phyloP scores from a whole-genome alignment of 2,329 filamentous ascomycete genomes.

The Aspergillus sp. region DNA sequence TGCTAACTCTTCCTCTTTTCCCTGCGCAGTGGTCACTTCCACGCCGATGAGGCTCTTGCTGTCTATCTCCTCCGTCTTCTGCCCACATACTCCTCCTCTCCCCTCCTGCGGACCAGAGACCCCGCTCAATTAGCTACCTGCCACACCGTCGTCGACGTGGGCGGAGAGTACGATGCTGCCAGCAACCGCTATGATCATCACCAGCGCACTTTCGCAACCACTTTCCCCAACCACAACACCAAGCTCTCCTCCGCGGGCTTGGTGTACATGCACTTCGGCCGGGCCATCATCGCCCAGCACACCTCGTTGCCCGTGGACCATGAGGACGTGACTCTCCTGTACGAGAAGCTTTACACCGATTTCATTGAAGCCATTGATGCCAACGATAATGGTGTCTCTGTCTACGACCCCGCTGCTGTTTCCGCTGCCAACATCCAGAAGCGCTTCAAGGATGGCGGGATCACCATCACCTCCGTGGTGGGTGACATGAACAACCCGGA shows the following conservation, averaged over 20 bases:
- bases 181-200: constrained; percentile 91
- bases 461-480: constrained; percentile 83
- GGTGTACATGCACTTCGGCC: constrained; percentile 94
- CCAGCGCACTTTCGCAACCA: constrained; percentile 84
- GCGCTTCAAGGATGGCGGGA: constrained; percentile 78
- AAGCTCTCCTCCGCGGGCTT: constrained; percentile 93
- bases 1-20: constrained; percentile 5
- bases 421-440: constrained; percentile 73
- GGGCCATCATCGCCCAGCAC: constrained; percentile 72
- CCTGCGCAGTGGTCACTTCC: constrained; percentile 78
- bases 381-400: constrained; percentile 92
- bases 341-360: constrained; percentile 85
- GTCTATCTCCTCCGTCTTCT: constrained; percentile 93
- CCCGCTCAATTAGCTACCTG: constrained; percentile 73
- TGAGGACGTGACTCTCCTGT: constrained; percentile 72
- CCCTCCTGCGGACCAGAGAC: constrained; percentile 85
- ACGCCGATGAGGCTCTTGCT: constrained; percentile 95
- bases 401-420: constrained; percentile 72
- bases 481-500: constrained; percentile 72
- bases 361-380: constrained; percentile 97
- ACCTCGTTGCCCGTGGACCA: constrained; percentile 62
- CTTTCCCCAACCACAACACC: constrained; percentile 79
- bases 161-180: constrained; percentile 81
- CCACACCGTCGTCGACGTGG: constrained; percentile 97
- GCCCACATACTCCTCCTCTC: constrained; percentile 72